phyloP scores from a whole-genome alignment of 1,284 basidiomycete species.

The Leccinum griseonigrum region DNA sequence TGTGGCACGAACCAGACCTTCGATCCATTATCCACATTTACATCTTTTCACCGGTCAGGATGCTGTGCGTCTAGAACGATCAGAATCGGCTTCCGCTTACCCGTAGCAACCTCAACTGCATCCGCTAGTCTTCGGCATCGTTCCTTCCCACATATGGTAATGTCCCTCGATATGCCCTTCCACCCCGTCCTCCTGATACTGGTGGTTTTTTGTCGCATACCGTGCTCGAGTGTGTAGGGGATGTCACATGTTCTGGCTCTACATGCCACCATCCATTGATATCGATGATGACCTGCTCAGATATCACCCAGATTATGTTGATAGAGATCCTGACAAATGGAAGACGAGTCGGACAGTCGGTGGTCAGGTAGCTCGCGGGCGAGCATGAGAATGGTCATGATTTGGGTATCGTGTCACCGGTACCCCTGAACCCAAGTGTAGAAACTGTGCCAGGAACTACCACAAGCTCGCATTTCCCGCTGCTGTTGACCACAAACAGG shows the following conservation, averaged over 20 bases:
- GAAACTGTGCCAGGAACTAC: slow-evolving; percentile 15
- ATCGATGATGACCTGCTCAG: slow-evolving; percentile 18
- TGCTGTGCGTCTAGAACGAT: slow-evolving; percentile 6
- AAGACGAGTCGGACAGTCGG: slow-evolving; percentile 27
- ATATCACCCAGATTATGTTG: slow-evolving; percentile 9
- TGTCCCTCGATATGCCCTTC: slow-evolving; percentile 15
- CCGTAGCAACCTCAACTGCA: slow-evolving; percentile 13
- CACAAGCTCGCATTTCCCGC: slow-evolving; percentile 9
- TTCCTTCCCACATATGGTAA: slow-evolving; percentile 24
- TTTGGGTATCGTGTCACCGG: slow-evolving; percentile 14
- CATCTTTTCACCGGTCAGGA: slow-evolving; percentile 23
- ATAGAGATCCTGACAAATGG: slow-evolving; percentile 8
- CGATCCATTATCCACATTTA: slow-evolving; percentile 18
- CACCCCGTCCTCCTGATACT: slow-evolving; percentile 9
- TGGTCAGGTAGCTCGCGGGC: slow-evolving; percentile 24
- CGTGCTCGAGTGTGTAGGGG: slow-evolving; percentile 15
- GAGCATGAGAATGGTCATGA: slow-evolving; percentile 17
- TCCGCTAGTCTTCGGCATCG: slow-evolving; percentile 14
- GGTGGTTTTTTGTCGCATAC: slow-evolving; percentile 17
- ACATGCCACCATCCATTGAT: slow-evolving; percentile 9
- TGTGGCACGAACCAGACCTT: slow-evolving; percentile 13
- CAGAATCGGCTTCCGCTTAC: slow-evolving; percentile 4
- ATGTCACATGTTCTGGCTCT: slow-evolving; percentile 7
- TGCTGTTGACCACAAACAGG: too few relatives aligned
- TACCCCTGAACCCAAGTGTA: slow-evolving; percentile 12